These are phyloP conservation scores for Arctostaphylos glauca DNA, from an alignment of 148 eudicot genomes.

Conservation along the genomic window DNA sequence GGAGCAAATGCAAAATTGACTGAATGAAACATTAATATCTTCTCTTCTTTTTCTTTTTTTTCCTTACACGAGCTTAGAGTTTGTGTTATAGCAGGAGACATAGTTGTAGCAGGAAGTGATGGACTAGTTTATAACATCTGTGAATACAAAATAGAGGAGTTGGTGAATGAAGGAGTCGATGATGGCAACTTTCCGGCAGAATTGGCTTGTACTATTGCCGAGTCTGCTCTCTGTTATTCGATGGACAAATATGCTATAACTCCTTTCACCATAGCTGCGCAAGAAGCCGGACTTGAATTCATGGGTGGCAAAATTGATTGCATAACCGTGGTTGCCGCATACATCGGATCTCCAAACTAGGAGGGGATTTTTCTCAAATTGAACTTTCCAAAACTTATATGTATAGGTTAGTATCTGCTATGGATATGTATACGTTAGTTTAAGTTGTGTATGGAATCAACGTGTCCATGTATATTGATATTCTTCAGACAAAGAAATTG, in stretches of 20 bases:
- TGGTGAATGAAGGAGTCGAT: neutral
- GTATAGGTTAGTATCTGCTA: neutral
- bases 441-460: neutral
- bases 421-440: neutral
- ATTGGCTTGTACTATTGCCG: neutral
- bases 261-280: neutral
- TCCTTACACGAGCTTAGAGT: neutral
- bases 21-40: neutral
- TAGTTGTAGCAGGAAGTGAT: slow-evolving; percentile 10
- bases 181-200: too few species aligned
- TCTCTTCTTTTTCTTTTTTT: neutral
- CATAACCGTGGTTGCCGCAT: slow-evolving; percentile 13
- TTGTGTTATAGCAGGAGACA: neutral
- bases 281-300: neutral
- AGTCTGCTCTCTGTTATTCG: neutral
- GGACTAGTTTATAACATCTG: slow-evolving; percentile 6
- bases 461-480: too few species aligned
- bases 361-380: neutral
- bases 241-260: neutral
- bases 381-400: neutral
- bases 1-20: neutral
- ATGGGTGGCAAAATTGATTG: slow-evolving; percentile 8
- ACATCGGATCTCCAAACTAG: neutral
- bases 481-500: neutral
- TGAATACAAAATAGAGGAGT: neutral